These are phyloP conservation scores for Penicillium odoratum DNA, from an alignment of 495 filamentous ascomycete genomes.

Conservation along the genomic window DNA sequence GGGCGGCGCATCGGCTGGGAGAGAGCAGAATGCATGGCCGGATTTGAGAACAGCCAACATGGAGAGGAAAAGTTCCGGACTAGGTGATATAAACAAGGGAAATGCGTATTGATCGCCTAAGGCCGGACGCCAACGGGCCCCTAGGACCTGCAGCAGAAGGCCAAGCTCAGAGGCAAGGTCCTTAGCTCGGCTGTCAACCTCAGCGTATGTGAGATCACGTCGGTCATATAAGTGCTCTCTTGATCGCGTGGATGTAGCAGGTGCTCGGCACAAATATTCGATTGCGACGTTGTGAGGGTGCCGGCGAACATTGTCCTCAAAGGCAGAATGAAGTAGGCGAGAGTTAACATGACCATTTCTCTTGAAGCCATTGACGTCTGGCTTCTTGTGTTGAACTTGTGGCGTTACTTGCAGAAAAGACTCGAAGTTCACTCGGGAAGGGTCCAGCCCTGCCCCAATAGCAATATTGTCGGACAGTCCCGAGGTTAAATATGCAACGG, in stretches of 20 bases:
- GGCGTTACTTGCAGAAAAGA: not conserved
- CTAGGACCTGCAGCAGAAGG: not conserved
- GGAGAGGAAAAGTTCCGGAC: constrained; percentile 66
- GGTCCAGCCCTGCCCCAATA: not conserved
- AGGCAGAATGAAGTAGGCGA: not conserved
- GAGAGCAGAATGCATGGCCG: constrained; percentile 74
- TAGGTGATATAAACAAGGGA: constrained; percentile 53
- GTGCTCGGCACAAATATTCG: not conserved
- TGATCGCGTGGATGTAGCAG: not conserved
- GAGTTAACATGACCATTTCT: not conserved
- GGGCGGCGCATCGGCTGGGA: constrained; percentile 68
- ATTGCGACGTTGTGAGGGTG: not conserved
- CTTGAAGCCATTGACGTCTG: not conserved
- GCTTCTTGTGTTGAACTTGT: not conserved
- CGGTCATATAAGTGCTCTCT: not conserved
- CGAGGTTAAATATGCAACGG: not conserved
- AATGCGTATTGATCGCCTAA: not conserved
- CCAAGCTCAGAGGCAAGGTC: not conserved
- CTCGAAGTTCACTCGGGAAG: not conserved
- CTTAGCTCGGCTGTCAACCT: not conserved
- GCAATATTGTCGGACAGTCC: not conserved
- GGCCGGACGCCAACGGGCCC: not conserved
- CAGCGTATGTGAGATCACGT: constrained; percentile 1
- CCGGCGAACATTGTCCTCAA: not conserved
- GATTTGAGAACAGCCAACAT: constrained; percentile 70